A percentile compares a stretch with the other conserved stretches of the same genome.
Conservation (phyloP, 345 rosid genomes). For the Eucalyptus cladocalyx region DNA sequence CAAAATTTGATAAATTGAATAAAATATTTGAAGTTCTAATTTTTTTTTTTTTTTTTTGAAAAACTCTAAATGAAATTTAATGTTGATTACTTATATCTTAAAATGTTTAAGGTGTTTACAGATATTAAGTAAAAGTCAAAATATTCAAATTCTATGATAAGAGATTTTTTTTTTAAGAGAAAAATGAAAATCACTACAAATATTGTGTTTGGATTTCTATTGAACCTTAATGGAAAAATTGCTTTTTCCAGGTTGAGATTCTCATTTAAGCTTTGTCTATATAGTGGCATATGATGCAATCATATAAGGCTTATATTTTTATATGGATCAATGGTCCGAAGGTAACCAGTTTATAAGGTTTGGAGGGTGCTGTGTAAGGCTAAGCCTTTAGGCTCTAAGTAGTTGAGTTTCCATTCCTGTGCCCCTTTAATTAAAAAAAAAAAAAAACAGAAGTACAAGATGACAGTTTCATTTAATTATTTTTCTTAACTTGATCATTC, state of each 20-base stretch:
- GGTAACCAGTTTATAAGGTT: rapidly evolving
- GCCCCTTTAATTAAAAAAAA: background rate
- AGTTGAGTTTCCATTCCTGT: background rate
- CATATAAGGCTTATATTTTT: no score
- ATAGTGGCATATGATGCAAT: background rate
- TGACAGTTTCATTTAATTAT: no score
- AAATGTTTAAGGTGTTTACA: background rate
- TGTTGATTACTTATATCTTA: background rate
- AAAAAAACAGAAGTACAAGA: background rate
- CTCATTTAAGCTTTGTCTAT: background rate
- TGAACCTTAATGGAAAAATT: background rate
- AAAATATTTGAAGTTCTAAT: background rate
- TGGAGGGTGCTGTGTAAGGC: background rate
- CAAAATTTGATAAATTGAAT: background rate
- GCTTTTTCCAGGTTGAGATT: background rate
- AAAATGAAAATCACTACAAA: background rate
- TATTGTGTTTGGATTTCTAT: background rate
- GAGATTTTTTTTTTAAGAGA: background rate
- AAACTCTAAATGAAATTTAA: background rate
- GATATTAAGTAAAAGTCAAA: background rate
- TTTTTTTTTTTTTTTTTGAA: no score
- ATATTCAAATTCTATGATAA: background rate
- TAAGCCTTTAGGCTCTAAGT: background rate
- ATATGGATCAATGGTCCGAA: rapidly evolving
- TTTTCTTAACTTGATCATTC: background rate